Conservation (phyloP, 345 rosid species). For the Carallia brachiata region DNA sequence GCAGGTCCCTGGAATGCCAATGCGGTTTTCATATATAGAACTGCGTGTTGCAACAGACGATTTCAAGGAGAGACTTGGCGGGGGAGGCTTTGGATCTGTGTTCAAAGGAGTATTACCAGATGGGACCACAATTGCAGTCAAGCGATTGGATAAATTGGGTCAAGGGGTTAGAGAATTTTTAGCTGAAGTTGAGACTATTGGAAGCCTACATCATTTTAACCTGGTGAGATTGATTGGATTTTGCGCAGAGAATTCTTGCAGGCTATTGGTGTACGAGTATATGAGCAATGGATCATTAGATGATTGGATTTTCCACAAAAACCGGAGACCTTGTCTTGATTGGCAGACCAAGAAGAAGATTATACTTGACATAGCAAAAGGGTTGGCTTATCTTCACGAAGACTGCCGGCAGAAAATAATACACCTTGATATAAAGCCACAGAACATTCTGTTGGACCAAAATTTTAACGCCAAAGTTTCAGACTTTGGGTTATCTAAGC, state of each 20-base stretch:
- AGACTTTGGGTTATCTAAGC: conserved; percentile 21
- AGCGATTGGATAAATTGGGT: not conserved
- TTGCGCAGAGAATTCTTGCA: conserved; percentile 12
- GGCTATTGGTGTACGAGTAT: conserved; percentile 18
- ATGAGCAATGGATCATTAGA: conserved; percentile 19
- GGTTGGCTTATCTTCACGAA: conserved; percentile 26
- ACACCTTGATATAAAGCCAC: conserved; percentile 20
- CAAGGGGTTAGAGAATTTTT: conserved; percentile 4
- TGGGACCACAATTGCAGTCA: conserved; percentile 17
- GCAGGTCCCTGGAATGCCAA: not conserved
- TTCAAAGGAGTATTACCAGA: conserved; percentile 8
- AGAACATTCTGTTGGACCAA: conserved; percentile 11
- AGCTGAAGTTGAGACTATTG: conserved; percentile 16
- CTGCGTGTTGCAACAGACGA: conserved; percentile 1
- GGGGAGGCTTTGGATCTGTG: conserved; percentile 19
- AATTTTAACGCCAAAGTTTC: conserved; percentile 22
- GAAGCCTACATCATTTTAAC: conserved; percentile 14
- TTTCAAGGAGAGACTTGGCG: conserved; percentile 8
- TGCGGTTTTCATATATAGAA: conserved; percentile 12
- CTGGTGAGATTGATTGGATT: conserved; percentile 18
- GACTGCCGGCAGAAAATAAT: conserved; percentile 20
- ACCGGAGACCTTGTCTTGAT: not conserved
- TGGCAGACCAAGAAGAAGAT: conserved; percentile 13
- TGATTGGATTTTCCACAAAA: conserved; percentile 6
- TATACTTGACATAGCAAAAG: conserved; percentile 8